Evolutionary conservation across 106 monocot species (phyloP).

Genomic region (Dioscorea alata): DNA sequence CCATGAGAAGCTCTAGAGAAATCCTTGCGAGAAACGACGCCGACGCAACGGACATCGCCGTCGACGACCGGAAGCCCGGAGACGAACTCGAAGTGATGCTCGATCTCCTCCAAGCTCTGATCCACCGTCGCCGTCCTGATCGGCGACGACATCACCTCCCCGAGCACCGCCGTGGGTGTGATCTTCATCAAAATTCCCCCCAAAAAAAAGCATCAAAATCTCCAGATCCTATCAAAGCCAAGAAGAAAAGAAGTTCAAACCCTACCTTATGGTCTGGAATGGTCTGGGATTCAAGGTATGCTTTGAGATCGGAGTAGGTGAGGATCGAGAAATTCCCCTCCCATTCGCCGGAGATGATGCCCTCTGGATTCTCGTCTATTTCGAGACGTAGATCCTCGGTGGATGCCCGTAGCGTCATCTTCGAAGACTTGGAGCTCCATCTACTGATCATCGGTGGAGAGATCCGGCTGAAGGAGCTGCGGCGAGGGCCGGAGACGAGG

Average conservation of each 20-base stretch:
- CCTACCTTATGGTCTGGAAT: slow-evolving; percentile 24
- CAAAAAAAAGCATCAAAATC: not conserved
- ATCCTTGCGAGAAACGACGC: slow-evolving; percentile 69
- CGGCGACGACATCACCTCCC: slow-evolving; percentile 64
- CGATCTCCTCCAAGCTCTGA: slow-evolving; percentile 67
- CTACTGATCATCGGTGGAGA: not conserved
- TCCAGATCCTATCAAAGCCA: not conserved
- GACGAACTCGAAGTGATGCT: slow-evolving; percentile 43
- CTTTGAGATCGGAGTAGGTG: slow-evolving; percentile 69
- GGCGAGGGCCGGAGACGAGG: not conserved
- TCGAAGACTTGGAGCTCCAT: not conserved
- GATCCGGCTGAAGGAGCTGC: not conserved
- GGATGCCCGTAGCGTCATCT: not conserved
- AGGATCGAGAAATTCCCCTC: slow-evolving; percentile 76
- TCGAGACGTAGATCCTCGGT: slow-evolving; percentile 27
- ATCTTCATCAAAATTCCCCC: slow-evolving; percentile 12
- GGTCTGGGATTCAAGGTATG: slow-evolving; percentile 68
- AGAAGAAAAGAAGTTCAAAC: not conserved
- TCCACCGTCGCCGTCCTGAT: slow-evolving; percentile 47
- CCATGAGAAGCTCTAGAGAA: slow-evolving; percentile 41
- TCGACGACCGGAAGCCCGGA: slow-evolving; percentile 85
- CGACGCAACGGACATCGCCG: slow-evolving; percentile 52
- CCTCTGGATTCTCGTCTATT: slow-evolving; percentile 75
- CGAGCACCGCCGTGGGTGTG: slow-evolving; percentile 36
- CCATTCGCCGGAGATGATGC: slow-evolving; percentile 91